These are phyloP conservation scores for Ottelia alismoides DNA, from an alignment of 106 monocot genomes.

Conservation along the genomic window DNA sequence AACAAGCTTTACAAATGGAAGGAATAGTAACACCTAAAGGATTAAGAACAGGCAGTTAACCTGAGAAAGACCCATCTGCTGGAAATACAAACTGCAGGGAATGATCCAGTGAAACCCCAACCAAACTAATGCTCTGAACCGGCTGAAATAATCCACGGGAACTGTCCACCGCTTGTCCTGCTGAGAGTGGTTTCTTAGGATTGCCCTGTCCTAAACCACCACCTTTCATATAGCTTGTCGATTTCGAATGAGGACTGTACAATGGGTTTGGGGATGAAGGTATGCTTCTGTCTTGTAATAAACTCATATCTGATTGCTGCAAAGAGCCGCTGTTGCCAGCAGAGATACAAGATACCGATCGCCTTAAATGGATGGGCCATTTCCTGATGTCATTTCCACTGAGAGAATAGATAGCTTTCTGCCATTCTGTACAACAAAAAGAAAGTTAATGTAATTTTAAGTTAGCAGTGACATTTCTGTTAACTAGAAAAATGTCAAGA, in stretches of 20 bases:
- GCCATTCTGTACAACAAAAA: conserved; percentile 65
- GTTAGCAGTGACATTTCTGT: background rate
- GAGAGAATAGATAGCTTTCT: conserved; percentile 85
- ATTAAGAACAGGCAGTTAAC: no score
- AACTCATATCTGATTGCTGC: conserved; percentile 63
- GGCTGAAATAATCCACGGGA: conserved; percentile 58
- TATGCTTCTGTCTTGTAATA: conserved; percentile 69
- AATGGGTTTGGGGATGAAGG: conserved; percentile 66
- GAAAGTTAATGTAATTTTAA: background rate
- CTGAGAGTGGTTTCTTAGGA: conserved; percentile 53
- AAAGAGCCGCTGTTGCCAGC: conserved; percentile 38
- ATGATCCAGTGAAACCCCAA: conserved; percentile 73
- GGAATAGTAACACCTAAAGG: no score
- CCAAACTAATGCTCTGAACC: conserved; percentile 81
- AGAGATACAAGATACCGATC: conserved; percentile 35
- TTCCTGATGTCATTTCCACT: conserved; percentile 92
- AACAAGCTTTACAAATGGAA: no score
- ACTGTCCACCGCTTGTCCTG: conserved; percentile 36
- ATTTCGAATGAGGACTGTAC: conserved; percentile 68
- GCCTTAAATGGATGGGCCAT: conserved; percentile 84
- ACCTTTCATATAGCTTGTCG: conserved; percentile 62
- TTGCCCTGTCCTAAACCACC: conserved; percentile 37
- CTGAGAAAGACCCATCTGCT: conserved; percentile 43
- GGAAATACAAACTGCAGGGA: conserved; percentile 64
- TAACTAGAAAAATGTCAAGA: background rate